These are phyloP conservation scores for Prunella vulgaris DNA, from an alignment of 257 asterid genomes.

Conservation along the genomic window DNA sequence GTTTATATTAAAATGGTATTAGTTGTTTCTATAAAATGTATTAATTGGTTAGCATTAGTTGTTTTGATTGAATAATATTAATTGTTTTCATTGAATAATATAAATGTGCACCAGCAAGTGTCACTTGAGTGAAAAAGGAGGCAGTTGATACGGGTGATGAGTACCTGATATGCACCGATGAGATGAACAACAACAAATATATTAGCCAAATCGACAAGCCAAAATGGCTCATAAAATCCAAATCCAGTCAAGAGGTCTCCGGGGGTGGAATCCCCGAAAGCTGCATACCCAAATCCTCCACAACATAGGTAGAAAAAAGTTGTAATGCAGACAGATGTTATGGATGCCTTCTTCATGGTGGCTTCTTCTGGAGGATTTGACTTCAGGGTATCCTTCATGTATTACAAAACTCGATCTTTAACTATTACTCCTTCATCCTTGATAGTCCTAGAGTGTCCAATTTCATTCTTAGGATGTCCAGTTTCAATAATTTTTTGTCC, in stretches of 20 bases:
- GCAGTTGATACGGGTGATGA: background rate
- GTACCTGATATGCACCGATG: constrained; percentile 83
- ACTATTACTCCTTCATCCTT: background rate
- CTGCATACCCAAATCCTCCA: constrained; percentile 93
- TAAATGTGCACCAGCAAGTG: background rate
- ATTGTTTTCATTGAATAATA: background rate
- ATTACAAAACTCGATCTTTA: background rate
- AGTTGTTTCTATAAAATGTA: background rate
- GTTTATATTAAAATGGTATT: background rate
- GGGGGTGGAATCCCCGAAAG: constrained; percentile 78
- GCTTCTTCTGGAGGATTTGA: constrained; percentile 57
- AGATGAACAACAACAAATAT: constrained; percentile 76
- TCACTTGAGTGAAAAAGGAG: background rate
- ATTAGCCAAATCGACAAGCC: constrained; percentile 86
- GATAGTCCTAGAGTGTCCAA: no score
- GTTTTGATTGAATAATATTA: background rate
- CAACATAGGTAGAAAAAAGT: constrained; percentile 75
- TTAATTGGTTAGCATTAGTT: no score
- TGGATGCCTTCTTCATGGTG: constrained; percentile 73
- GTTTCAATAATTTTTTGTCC: no score
- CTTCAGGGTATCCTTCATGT: constrained; percentile 62
- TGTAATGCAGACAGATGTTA: constrained; percentile 40
- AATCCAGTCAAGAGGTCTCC: constrained; percentile 88
- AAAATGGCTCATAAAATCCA: constrained; percentile 72
- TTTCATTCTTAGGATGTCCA: no score